phyloP scores from a whole-genome alignment of 495 filamentous ascomycete species.

The Ascobolus immersus region DNA sequence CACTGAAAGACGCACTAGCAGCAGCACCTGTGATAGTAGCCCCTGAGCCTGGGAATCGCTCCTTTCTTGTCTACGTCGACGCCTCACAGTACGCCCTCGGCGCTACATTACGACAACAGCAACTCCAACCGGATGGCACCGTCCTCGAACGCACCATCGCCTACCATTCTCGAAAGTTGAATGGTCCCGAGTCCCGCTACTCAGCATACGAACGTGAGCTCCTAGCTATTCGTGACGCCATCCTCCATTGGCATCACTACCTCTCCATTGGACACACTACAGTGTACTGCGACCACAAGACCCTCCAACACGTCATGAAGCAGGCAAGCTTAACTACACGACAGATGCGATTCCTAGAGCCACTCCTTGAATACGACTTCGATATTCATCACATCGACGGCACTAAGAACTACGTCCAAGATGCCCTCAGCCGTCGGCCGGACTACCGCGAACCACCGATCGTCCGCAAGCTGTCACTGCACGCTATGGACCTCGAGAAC shows the following conservation, averaged over 20 bases:
- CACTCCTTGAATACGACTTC: background rate
- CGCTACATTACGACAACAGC: background rate
- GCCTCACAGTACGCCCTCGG: background rate
- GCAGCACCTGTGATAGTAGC: too few relatives aligned
- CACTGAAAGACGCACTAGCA: too few relatives aligned
- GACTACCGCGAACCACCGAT: constrained; percentile 1
- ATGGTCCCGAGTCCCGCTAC: background rate
- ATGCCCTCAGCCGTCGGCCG: background rate
- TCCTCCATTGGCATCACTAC: constrained; percentile 1
- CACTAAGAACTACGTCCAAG: background rate
- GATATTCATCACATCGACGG: background rate
- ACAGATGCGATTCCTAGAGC: background rate
- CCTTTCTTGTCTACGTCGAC: too few relatives aligned
- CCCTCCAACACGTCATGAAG: background rate
- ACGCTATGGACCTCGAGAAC: too few relatives aligned
- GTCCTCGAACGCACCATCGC: background rate
- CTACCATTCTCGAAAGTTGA: background rate
- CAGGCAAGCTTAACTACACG: background rate
- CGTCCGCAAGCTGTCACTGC: background rate
- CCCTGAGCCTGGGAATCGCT: too few relatives aligned
- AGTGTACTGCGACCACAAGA: background rate
- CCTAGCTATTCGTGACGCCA: background rate
- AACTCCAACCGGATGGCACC: too few relatives aligned
- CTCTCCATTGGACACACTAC: background rate
- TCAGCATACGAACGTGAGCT: constrained; percentile 1